Base-by-base conservation (phyloP, 1,139 yeast species). In the Saccharomyces pastorianus region DNA sequence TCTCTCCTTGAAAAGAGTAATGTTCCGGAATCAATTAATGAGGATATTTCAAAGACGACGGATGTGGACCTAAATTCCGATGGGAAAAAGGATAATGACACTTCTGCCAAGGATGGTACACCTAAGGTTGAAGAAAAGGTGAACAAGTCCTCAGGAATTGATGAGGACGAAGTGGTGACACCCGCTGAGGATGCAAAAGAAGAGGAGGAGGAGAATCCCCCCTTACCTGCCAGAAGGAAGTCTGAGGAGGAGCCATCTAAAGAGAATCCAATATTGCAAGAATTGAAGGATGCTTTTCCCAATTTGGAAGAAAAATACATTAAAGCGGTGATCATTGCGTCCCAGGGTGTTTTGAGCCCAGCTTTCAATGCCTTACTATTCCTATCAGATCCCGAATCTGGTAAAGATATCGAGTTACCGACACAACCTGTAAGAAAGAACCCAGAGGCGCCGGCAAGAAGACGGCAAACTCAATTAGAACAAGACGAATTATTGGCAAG, bases 401-500 rank as follows among this genome's bases (percentile, higher is more conserved):
- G 67, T 65, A 78, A 78, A 62, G 84, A 89, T 13, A 85, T 83
- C 55, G 80, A 83, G 52, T 79, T 85, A 13, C 69, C 72, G 9
- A 68, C 71, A 9, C 62, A 66, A 51, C 70, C 73, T 3, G 60
- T 63, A 1, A 62, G 64, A 4, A 55, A 68, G 29, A 67, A 72
- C 50, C 63, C 62, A 25, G 60, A 71, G 53, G 54, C 59, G 56
- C 68, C 62, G 47, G 61, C 61, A 53, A 65, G 62, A 56, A 65
- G 62, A 56, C 65, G 58, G 34, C 61, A 62, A 52, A 64, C 72
- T 25, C 88, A 83, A 67, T 65, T 83, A 55, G 82, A 82, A 58
- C 86, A 85, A 54, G 99, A 93, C 69, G 99, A 89, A 69, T 73
- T 81, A 31, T 76, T 91, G 61, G 98, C 98, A 1, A 80, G 96